Conservation (phyloP, 2,329 filamentous ascomycete genomes). For the Fusarium sp. region DNA sequence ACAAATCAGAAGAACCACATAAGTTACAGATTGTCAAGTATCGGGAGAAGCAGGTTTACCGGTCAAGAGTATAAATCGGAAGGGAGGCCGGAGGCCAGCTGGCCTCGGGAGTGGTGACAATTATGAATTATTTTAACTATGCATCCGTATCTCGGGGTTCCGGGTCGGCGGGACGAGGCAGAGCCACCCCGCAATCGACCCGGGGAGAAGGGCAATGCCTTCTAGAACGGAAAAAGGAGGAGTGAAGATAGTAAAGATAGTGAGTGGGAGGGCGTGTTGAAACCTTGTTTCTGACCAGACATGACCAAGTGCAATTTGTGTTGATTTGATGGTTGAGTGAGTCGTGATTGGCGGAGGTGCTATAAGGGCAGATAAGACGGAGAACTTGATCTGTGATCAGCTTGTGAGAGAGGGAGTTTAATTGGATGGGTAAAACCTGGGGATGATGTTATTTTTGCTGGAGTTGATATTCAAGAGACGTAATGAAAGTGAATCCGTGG, state of each 20-base stretch:
- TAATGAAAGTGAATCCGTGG: conserved; percentile 11
- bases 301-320: conserved; percentile 48
- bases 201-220: conserved; percentile 37
- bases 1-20: conserved; percentile 11
- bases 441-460: conserved; percentile 23
- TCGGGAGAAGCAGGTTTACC: conserved; percentile 24
- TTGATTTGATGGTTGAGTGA: conserved; percentile 20
- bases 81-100: conserved; percentile 13
- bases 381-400: conserved; percentile 32
- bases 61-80: conserved; percentile 22
- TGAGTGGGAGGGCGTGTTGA: conserved; percentile 20
- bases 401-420: conserved; percentile 26
- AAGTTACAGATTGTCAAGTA: background rate
- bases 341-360: conserved; percentile 38
- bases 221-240: conserved; percentile 42
- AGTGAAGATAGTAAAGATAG: conserved; percentile 40
- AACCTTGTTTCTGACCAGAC: conserved; percentile 12
- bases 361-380: conserved; percentile 42
- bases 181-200: conserved; percentile 38
- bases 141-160: conserved; percentile 45
- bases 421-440: conserved; percentile 40
- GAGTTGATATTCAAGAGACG: conserved; percentile 7
- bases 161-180: conserved; percentile 44
- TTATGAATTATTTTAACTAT: conserved; percentile 44
- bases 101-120: conserved; percentile 47